These are phyloP conservation scores for Mimosa pudica DNA, from an alignment of 306 rosid species.

Conservation along the genomic window DNA sequence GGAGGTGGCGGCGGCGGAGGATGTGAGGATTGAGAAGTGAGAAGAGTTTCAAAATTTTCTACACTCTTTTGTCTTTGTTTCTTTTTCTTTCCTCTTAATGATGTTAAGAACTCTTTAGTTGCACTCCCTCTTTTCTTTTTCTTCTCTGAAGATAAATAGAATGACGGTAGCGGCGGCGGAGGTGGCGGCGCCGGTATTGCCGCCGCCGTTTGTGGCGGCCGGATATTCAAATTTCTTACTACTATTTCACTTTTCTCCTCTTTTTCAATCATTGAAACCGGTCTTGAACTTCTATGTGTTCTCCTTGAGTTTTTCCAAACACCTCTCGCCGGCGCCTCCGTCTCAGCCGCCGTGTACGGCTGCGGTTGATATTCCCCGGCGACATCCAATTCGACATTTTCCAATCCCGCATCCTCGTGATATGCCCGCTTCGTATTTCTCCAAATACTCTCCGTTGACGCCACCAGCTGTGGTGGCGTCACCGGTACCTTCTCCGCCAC, in stretches of 20 bases:
- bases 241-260: constrained; percentile 4
- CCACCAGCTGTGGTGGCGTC: constrained; percentile 26
- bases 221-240: background rate
- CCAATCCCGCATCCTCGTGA: constrained; percentile 31
- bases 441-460: constrained; percentile 15
- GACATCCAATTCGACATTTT: constrained; percentile 8
- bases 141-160: constrained; percentile 32
- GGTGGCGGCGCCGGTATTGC: constrained; percentile 13
- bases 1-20: constrained; percentile 37
- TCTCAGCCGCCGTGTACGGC: constrained; percentile 2
- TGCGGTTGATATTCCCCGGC: constrained; percentile 19
- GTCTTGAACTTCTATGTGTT: constrained; percentile 34
- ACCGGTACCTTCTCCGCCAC: constrained; percentile 12
- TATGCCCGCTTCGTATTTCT: constrained; percentile 41
- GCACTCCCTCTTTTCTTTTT: constrained; percentile 52
- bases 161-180: constrained; percentile 7
- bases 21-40: constrained; percentile 34
- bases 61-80: constrained; percentile 61
- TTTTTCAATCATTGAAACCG: constrained; percentile 16
- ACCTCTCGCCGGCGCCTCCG: background rate
- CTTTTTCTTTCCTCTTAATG: constrained; percentile 61
- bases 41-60: constrained; percentile 54
- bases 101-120: constrained; percentile 58
- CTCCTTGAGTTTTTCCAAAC: constrained; percentile 40
- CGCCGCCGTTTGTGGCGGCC: constrained; percentile 20